A percentile compares a stretch with the other conserved stretches of the same genome.
Evolutionary conservation across 1,284 basidiomycete species (phyloP).

Genomic region (Macrocystidia cucumis): DNA sequence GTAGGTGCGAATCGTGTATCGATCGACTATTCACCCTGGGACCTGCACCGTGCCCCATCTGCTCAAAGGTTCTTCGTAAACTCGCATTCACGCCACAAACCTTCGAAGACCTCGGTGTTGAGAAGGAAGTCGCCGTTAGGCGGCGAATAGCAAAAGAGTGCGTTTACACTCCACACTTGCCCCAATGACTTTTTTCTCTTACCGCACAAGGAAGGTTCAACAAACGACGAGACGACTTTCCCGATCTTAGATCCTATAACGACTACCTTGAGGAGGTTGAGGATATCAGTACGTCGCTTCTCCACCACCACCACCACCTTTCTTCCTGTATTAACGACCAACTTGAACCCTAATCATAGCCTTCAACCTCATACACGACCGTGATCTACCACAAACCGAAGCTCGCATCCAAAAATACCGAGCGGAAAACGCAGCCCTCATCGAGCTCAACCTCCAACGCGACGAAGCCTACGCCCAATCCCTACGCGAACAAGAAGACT

Average conservation of each 20-base stretch:
- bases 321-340: conserved; percentile 3
- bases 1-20: conserved; percentile 95
- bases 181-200: not conserved
- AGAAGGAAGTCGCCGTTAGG: conserved; percentile 92
- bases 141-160: conserved; percentile 83
- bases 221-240: conserved; percentile 88
- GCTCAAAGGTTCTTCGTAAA: conserved; percentile 85
- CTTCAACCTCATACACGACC: conserved; percentile 93
- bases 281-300: conserved; percentile 69
- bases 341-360: conserved; percentile 36
- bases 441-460: conserved; percentile 71
- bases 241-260: conserved; percentile 79
- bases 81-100: conserved; percentile 94
- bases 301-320: too few species aligned
- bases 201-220: conserved; percentile 66
- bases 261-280: conserved; percentile 97
- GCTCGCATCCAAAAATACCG: conserved; percentile 76
- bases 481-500: conserved; percentile 71
- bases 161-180: conserved; percentile 1
- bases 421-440: conserved; percentile 73
- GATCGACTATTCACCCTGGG: conserved; percentile 95
- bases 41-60: conserved; percentile 94
- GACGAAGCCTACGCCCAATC: conserved; percentile 69
- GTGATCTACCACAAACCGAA: conserved; percentile 84
- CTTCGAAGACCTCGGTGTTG: conserved; percentile 93